Base-by-base conservation (phyloP, 371 early-diverging fungal species). In the Mucor sp. region DNA sequence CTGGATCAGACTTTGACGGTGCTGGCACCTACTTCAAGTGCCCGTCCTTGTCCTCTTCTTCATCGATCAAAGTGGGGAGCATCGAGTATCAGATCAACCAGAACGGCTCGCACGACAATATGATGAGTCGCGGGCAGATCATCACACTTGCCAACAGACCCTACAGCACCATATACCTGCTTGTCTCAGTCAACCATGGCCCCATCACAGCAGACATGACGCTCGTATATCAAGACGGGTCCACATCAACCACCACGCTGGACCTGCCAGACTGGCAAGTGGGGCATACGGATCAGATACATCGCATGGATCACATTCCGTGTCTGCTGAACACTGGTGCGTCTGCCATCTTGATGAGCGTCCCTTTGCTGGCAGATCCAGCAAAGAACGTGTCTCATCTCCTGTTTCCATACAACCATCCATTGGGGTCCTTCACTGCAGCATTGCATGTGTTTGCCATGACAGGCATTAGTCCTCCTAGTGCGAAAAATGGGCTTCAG, bases 241-340 rank as follows among this genome's bases (percentile, higher is more conserved):
- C 77, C 0, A 32, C 50, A 14, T 56, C 50, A 17, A 43, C 35
- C 15, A 73, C 75, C 0, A 28, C 56, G 7, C 8, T 79, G 12
- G 63, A 63, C 12, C 56, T 79, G 39, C 77, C 80, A 19, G 80
- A 79, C 48, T 79, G 77, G 80, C 74, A 77, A 61, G 75, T 62
- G 7, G 41, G 44, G 12, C 37, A 63, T 15, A 12, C 58, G 0
- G 21, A 58, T 32, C 70, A 70, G 28, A 60, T 57, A 11, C 28
- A 35, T 56, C 66, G 71, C 3, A 37, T 60, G 17, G 63, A 69
- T 43, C 50, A 41, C 33, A 21, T 68, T 1, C 28, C 57, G 1
- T 70, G 69, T n/a, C 28, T 27, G 39, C 32, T 70, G 7, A 68
- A 27, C 23, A 62, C 58, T 5, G 48, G 61, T 1, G 56, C 41